Evolutionary conservation across 2,329 filamentous ascomycete genomes (phyloP).

Genomic region (Cordyceps sp.): DNA sequence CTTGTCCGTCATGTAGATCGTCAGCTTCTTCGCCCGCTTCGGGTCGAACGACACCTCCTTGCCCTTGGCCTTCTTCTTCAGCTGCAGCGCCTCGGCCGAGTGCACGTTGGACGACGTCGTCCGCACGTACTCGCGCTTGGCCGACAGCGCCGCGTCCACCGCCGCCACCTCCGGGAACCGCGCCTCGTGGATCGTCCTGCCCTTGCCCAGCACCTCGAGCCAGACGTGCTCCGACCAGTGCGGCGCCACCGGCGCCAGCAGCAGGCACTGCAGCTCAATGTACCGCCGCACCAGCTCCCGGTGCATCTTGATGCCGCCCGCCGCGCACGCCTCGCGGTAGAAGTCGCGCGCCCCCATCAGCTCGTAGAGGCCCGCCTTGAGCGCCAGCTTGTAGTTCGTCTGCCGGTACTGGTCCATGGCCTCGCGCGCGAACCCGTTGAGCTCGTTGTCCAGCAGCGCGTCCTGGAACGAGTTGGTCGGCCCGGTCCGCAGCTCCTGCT

Average conservation of each 20-base stretch:
- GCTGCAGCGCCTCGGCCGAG: conserved; percentile 64
- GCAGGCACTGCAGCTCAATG: conserved; percentile 69
- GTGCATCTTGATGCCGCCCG: conserved; percentile 74
- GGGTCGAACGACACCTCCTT: conserved; percentile 76
- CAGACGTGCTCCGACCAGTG: conserved; percentile 94
- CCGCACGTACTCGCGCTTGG: conserved; percentile 70
- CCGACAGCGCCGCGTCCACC: conserved; percentile 50
- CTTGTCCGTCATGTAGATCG: conserved; percentile 62
- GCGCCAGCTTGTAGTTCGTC: conserved; percentile 63
- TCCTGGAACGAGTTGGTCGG: conserved; percentile 68
- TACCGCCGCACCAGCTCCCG: conserved; percentile 63
- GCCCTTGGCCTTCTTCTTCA: conserved; percentile 87
- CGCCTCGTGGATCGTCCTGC: conserved; percentile 61
- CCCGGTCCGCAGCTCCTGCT: conserved; percentile 54
- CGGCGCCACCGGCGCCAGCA: conserved; percentile 71
- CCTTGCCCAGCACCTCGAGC: conserved; percentile 73
- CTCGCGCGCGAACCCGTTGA: conserved; percentile 70
- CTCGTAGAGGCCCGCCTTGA: conserved; percentile 80
- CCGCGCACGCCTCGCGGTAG: conserved; percentile 69
- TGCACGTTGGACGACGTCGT: conserved; percentile 57
- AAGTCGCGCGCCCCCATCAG: conserved; percentile 76
- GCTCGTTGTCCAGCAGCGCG: conserved; percentile 79
- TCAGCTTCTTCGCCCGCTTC: conserved; percentile 80
- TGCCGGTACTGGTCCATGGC: conserved; percentile 62
- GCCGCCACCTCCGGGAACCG: conserved; percentile 38